Evolutionary conservation across 768 basidiomycete genomes (phyloP), one percentile per base, ranked within the genome.

Genomic region (Boletus reticuloceps): DNA sequence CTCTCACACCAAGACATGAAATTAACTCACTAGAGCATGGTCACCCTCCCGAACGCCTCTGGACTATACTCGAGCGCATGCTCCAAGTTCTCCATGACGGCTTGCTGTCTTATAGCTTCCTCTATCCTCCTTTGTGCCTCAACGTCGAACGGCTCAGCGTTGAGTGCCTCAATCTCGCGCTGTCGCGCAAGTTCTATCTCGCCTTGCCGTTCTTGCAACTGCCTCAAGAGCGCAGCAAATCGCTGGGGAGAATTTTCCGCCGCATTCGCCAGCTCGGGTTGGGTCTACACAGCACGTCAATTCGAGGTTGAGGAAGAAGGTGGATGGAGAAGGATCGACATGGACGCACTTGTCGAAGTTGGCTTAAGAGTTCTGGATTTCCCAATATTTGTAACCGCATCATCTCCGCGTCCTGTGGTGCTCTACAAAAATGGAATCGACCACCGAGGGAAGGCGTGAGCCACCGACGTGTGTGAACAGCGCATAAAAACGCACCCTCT

Each of bases 41-140:
- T 88, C 32, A 99, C 97, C 57, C 86, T 81, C 16, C 93, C 97
- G 71, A 99, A 99, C 51, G 84, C 82, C 73, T 98, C 95, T 0
- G 96, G 96, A 9, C 85, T 88, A 61, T 90, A 94, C 69, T 98
- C 95, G 58, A 98, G 76, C 7, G 97, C 97, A 73, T 97, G 93
- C 54, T 89, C 84, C 81, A 95, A 79, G 66, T 97, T 97, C 76
- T 98, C 95, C 62, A 87, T 72, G 37, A 98, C 88, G 2, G 89
- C 91, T 67, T 97, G 82, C 68, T 93, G 89, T 55, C 88, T 74
- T 58, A 99, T 98, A 6, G 86, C 85, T 66, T 98, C 97, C 71
- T 96, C 97, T 52, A 99, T 99, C 76, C 81, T 86, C 55, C 78
- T 78, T 73, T 98, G 97, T 1, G 94, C 94, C 67, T 98, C 94